A percentile compares a stretch with the other conserved stretches of the same genome.
Evolutionary conservation across 352 stramenopile species (phyloP).

Genomic region (Phytophthora pluvialis): DNA sequence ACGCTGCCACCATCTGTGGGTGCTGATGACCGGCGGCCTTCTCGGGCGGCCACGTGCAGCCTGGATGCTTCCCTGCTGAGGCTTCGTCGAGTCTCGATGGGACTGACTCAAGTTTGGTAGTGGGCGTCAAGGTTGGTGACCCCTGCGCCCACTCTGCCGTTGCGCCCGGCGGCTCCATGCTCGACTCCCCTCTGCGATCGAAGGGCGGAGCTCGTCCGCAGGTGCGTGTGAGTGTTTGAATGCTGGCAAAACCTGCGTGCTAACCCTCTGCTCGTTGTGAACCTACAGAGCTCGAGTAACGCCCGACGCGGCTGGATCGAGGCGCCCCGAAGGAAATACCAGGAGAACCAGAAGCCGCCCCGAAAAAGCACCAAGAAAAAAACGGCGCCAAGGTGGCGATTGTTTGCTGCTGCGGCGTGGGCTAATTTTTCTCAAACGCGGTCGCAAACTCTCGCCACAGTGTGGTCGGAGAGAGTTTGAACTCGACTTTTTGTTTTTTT

Average conservation of each 20-base stretch:
- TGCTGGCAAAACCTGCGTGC: slow-evolving; percentile 21
- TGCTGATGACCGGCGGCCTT: slow-evolving; percentile 16
- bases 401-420: slow-evolving; percentile 5
- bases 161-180: slow-evolving; percentile 31
- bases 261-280: slow-evolving; percentile 10
- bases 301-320: slow-evolving; percentile 15
- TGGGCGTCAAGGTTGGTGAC: slow-evolving; percentile 10
- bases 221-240: slow-evolving; percentile 36
- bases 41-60: slow-evolving; percentile 36
- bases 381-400: slow-evolving; percentile 9
- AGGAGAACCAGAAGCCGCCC: slow-evolving; percentile 25
- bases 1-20: slow-evolving; percentile 39
- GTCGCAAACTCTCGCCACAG: too few relatives aligned
- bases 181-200: slow-evolving; percentile 43
- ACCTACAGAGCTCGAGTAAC: slow-evolving; percentile 32
- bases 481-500: slow-evolving; percentile 12
- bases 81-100: slow-evolving; percentile 24
- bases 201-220: slow-evolving; percentile 32
- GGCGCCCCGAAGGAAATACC: slow-evolving; percentile 10
- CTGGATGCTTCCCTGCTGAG: slow-evolving; percentile 22
- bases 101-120: slow-evolving; percentile 32
- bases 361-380: slow-evolving; percentile 35
- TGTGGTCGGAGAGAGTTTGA: slow-evolving; percentile 11
- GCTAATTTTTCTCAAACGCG: slow-evolving; percentile 23
- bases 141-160: slow-evolving; percentile 25